Base-by-base conservation (phyloP, 768 basidiomycete species). In the Leccinum subgranulosum region DNA sequence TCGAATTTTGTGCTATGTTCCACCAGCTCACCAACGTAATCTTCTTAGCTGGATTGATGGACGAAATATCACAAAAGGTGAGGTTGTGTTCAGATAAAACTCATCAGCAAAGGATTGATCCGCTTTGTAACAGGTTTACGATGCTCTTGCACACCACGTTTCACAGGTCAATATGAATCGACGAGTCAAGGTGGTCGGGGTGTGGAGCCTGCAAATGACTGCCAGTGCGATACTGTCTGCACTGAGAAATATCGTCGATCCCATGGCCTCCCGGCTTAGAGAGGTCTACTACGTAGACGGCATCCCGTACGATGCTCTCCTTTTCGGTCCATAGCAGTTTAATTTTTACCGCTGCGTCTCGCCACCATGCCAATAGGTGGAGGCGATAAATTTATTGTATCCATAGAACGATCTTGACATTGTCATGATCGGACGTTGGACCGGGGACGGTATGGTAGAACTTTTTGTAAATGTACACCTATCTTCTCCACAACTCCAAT, bases 141-240 rank as follows among this genome's bases (percentile, higher is more conserved):
- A 92, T 51, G 96, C 97, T 10, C 80, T 99, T 56, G 96, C 96
- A 10, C 86, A 94, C 70, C 97, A 98, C 74, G 96, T 99, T 51
- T 86, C 88, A 2, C 92, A 94, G 64, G 87, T 84, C 25, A 92
- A 94, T 68, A 86, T 92, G 78, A 90, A 93, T 66, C 85, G 91
- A 55, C 86, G 95, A 14, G 84, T 97, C 69, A 90, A 87, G 74
- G 90, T 87, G 3, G 94, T 99, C 61, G 88, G 92, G 59, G 75
- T 93, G 8, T 99, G 97, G 97, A 94, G 90, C 67, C 78, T 98
- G 23, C 94, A 97, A 72, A 87, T 90, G 82, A 95, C 95, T 1
- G 92, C 93, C 2, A 87, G 85, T 55, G 88, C 89, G n/a, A 82
- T 95, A 49, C 76, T 98, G 58, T 81, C 85, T 49, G 86, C 93